Evolutionary conservation across 2,329 filamentous ascomycete species (phyloP), one percentile per base, ranked within the genome.

Genomic region (Atkinsonella hypoxylon): DNA sequence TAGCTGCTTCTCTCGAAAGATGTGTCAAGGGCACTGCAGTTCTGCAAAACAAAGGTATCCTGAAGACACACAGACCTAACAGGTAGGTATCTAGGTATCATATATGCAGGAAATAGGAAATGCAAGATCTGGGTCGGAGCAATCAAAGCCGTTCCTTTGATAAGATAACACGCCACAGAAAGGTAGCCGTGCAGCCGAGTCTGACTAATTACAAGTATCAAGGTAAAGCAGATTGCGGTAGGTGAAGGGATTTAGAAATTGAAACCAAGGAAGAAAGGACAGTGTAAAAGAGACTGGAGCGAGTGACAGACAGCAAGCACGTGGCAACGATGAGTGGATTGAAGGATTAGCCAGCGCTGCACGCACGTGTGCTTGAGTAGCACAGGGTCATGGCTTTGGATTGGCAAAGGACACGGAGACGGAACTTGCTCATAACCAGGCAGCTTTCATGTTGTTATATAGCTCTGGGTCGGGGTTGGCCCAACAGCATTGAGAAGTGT

Each of bases 1-100:
- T 77, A 54, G 52, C 59, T 26, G n/a, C 22, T 26, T 43, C 48
- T 45, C 38, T 46, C 34, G 47, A 12, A 15, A 26, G 18, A 17
- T 34, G 10, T 42, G 26, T 34, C 11, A n/a, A 34, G 18, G 30
- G 46, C 46, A 31, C 9, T 18, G 22, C 20, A 22, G 15, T 8
- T 13, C 20, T 10, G 15, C 20, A 47, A 31, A 18, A 10, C 20
- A 31, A 22, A 15, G 10, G 34, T 36, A 36, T 36, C 34, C 4
- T 11, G 8, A 36, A 36, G 34, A 36, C 13, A 15, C 34, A 36
- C 11, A 15, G 15, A 36, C 6, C 34, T 36, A n/a, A n/a, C n/a
- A n/a, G n/a, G n/a, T n/a, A n/a, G n/a, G n/a, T n/a, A n/a, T n/a
- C n/a, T n/a, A n/a, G n/a, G n/a, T n/a, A 4, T 36, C 26, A 4